Conservation (phyloP, 2,329 filamentous ascomycete genomes). For the Neurospora sp. region DNA sequence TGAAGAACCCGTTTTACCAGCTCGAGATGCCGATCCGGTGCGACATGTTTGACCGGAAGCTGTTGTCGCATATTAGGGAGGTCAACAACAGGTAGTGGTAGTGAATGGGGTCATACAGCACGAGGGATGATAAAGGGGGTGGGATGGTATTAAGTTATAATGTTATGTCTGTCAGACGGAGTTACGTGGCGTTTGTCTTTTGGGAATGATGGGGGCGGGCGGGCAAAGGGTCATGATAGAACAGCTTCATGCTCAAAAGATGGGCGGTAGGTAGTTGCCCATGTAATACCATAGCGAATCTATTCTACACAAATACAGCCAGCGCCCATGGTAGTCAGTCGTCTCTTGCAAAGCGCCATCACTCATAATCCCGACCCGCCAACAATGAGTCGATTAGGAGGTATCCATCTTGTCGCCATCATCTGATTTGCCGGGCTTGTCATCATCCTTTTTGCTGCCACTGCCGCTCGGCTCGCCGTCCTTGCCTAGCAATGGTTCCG, state of each 20-base stretch:
- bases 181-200: constrained; percentile 9
- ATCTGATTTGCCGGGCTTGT: constrained; percentile 35
- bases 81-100: constrained; percentile 47
- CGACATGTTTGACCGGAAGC: constrained; percentile 85
- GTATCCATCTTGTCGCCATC: constrained; percentile 83
- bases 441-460: constrained; percentile 40
- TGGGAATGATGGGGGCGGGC: neutral
- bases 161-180: neutral
- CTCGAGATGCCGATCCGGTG: constrained; percentile 95
- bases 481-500: constrained; percentile 50
- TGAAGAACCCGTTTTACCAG: constrained; percentile 99
- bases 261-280: neutral
- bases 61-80: constrained; percentile 70
- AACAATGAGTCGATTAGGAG: constrained; percentile 39
- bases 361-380: neutral
- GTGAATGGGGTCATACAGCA: constrained; percentile 11
- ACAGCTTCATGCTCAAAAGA: constrained; percentile 3
- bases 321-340: neutral
- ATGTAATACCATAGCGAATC: constrained; percentile 3
- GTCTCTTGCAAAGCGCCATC: neutral
- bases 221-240: neutral
- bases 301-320: constrained; percentile 8
- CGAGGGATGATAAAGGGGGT: neutral
- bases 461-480: constrained; percentile 56
- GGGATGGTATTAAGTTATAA: neutral